A percentile compares a stretch with the other conserved stretches of the same genome.
Evolutionary conservation across 345 rosid genomes (phyloP).

Genomic region (Noccaea caerulescens): DNA sequence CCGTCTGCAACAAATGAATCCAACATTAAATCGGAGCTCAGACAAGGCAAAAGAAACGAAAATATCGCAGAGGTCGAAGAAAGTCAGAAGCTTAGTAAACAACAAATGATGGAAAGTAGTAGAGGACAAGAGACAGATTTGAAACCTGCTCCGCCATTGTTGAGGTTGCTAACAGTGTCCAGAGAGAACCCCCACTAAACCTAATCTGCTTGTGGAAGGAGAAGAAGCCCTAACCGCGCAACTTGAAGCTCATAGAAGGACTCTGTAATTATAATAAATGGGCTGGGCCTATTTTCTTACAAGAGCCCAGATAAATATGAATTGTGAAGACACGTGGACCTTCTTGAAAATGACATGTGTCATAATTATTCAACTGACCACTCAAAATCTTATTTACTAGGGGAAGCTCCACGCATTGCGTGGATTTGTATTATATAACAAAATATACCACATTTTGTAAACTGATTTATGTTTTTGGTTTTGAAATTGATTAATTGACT

Average conservation of each 20-base stretch:
- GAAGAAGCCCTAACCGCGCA: conserved; percentile 12
- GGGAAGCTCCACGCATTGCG: too few species aligned
- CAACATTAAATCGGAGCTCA: not conserved
- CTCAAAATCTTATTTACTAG: too few species aligned
- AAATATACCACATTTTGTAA: too few species aligned
- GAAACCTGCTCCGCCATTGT: conserved; percentile 40
- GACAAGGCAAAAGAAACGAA: not conserved
- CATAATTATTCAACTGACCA: too few species aligned
- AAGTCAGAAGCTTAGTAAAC: not conserved
- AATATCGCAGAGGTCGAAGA: not conserved
- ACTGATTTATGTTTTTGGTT: too few species aligned
- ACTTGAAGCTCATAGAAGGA: not conserved
- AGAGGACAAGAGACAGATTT: not conserved
- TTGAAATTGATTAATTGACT: too few species aligned
- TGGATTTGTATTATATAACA: too few species aligned
- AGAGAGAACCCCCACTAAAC: not conserved
- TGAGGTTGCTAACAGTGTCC: conserved; percentile 21
- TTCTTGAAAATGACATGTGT: too few species aligned
- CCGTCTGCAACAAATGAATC: conserved; percentile 43
- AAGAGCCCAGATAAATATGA: not conserved
- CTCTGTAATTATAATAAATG: not conserved
- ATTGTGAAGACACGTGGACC: too few species aligned
- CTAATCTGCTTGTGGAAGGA: not conserved
- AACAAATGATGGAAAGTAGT: not conserved
- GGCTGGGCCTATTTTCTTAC: not conserved